phyloP scores from a whole-genome alignment of 2,329 filamentous ascomycete genomes.

The Ascochyta rabiei region DNA sequence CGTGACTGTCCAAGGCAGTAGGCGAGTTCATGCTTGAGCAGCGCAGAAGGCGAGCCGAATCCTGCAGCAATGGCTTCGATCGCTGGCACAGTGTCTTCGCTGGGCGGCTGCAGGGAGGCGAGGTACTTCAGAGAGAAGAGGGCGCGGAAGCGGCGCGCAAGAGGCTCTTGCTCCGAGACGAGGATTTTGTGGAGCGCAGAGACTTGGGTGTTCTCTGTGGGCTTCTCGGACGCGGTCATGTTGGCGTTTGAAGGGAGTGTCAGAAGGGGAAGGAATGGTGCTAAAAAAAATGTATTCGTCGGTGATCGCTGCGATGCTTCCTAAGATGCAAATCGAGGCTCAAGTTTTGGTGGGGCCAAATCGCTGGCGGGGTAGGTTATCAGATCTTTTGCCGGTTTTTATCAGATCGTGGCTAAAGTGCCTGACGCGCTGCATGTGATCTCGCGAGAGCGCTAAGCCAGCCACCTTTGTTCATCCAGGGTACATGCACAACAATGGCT shows the following conservation, averaged over 20 bases:
- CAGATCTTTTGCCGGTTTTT: slow-evolving; percentile 25
- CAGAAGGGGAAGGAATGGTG: background rate
- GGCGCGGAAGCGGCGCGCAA: slow-evolving; percentile 90
- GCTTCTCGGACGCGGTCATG: slow-evolving; percentile 35
- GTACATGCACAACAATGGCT: slow-evolving; percentile 27
- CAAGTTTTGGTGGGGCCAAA: slow-evolving; percentile 33
- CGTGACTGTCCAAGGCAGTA: slow-evolving; percentile 95
- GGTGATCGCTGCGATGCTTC: slow-evolving; percentile 9
- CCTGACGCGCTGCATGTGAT: slow-evolving; percentile 17
- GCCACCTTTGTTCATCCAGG: slow-evolving; percentile 15
- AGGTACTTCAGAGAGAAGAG: slow-evolving; percentile 98
- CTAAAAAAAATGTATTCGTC: background rate
- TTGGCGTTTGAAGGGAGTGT: slow-evolving; percentile 7
- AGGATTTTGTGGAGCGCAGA: slow-evolving; percentile 74
- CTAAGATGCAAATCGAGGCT: slow-evolving; percentile 21
- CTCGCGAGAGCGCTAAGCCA: slow-evolving; percentile 19
- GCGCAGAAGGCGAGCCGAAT: slow-evolving; percentile 81
- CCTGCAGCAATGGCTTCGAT: slow-evolving; percentile 85
- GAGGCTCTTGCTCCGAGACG: slow-evolving; percentile 77
- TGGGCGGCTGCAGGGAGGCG: slow-evolving; percentile 69
- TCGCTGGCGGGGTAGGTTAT: slow-evolving; percentile 25
- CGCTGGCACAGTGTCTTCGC: slow-evolving; percentile 64
- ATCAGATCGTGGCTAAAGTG: background rate
- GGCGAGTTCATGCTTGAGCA: slow-evolving; percentile 94
- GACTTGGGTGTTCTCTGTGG: slow-evolving; percentile 56